These are phyloP conservation scores for Inga leiocalycina DNA, from an alignment of 306 rosid genomes.

Conservation along the genomic window DNA sequence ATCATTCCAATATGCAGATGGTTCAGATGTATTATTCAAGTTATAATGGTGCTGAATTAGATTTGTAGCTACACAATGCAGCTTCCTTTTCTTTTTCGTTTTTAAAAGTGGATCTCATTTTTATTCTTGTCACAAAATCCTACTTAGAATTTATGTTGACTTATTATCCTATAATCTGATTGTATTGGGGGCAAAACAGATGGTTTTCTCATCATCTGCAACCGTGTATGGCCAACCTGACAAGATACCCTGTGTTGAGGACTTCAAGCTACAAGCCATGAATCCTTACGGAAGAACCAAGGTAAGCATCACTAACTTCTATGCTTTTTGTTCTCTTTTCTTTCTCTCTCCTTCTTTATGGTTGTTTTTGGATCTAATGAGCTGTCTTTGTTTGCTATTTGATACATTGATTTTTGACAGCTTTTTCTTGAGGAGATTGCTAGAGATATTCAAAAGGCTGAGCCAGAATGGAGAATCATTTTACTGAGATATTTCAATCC, in stretches of 20 bases:
- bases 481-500: slow-evolving; percentile 83
- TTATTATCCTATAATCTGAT: background rate
- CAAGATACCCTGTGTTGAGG: slow-evolving; percentile 72
- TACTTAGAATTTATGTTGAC: background rate
- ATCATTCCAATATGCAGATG: background rate
- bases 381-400: background rate
- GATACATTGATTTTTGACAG: slow-evolving; percentile 30
- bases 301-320: slow-evolving; percentile 33
- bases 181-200: slow-evolving; percentile 31
- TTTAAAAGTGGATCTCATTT: background rate
- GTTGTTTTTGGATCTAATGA: background rate
- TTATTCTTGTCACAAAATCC: background rate
- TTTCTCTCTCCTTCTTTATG: background rate
- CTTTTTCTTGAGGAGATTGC: slow-evolving; percentile 76
- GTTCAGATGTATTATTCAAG: background rate
- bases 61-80: background rate
- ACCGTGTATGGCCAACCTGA: slow-evolving; percentile 81
- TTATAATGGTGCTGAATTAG: background rate
- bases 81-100: background rate
- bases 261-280: slow-evolving; percentile 55
- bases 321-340: background rate
- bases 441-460: slow-evolving; percentile 65
- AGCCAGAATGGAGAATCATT: slow-evolving; percentile 69
- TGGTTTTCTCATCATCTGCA: slow-evolving; percentile 80
- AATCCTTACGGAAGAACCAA: slow-evolving; percentile 80